Evolutionary conservation across 192 early-diverging fungal species (phyloP).

Genomic region (Linnemannia schmuckeri): DNA sequence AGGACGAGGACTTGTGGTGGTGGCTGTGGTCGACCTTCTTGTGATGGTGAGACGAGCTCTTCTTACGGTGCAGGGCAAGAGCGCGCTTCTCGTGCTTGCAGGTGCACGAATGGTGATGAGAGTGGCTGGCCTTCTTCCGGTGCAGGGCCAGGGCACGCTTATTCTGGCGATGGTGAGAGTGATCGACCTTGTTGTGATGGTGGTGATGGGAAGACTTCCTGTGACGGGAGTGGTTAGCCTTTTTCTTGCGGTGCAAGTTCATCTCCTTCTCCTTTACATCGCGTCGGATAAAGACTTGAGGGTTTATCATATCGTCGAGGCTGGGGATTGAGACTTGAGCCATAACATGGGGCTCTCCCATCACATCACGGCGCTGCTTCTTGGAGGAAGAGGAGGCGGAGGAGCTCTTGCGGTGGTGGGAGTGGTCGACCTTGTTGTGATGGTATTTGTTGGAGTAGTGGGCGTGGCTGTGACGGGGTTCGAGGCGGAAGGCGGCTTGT

Average conservation of each 20-base stretch:
- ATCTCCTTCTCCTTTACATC: not conserved
- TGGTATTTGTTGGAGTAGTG: constrained; percentile 1
- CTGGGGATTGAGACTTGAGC: no score
- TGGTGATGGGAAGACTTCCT: not conserved
- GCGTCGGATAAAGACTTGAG: not conserved
- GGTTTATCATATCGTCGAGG: no score
- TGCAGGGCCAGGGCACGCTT: constrained; percentile 28
- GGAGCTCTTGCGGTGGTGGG: constrained; percentile 13
- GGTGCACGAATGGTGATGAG: not conserved
- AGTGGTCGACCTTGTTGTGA: constrained; percentile 6
- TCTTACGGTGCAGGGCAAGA: constrained; percentile 1
- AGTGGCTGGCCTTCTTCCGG: constrained; percentile 8
- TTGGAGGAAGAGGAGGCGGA: not conserved
- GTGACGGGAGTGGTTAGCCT: not conserved
- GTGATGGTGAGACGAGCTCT: not conserved
- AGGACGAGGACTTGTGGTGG: not conserved
- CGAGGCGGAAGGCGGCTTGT: constrained; percentile 35
- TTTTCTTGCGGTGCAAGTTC: not conserved
- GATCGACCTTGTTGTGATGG: constrained; percentile 4
- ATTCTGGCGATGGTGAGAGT: constrained; percentile 17
- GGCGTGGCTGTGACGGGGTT: constrained; percentile 17
- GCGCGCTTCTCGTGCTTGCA: constrained; percentile 13
- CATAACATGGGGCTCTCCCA: no score
- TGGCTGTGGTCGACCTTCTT: not conserved
- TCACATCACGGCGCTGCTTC: constrained; percentile 19